Evolutionary conservation across 1,284 basidiomycete genomes (phyloP).

Genomic region (Cryptococcus wingfieldii): DNA sequence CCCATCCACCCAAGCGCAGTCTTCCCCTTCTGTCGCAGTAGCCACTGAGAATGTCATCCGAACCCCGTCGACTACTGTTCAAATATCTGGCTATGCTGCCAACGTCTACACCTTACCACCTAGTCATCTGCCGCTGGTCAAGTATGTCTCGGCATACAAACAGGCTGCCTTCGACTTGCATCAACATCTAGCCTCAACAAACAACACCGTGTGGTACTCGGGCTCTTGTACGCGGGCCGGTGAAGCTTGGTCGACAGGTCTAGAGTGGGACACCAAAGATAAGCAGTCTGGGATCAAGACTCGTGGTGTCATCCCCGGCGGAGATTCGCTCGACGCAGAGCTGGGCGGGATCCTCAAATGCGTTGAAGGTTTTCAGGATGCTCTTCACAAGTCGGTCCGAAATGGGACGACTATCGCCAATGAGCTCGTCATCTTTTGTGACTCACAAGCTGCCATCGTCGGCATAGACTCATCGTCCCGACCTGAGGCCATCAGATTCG

Average conservation of each 20-base stretch:
- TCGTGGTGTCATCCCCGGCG: slow-evolving; percentile 34
- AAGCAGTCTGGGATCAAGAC: slow-evolving; percentile 41
- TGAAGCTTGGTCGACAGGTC: slow-evolving; percentile 46
- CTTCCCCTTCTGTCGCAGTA: neutral
- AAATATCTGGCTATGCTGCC: slow-evolving; percentile 24
- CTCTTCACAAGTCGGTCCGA: slow-evolving; percentile 35
- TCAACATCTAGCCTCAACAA: slow-evolving; percentile 29
- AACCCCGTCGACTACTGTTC: slow-evolving; percentile 28
- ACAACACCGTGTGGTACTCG: slow-evolving; percentile 42
- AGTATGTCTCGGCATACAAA: slow-evolving; percentile 37
- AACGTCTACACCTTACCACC: slow-evolving; percentile 34
- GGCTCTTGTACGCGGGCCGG: slow-evolving; percentile 44
- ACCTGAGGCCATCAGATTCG: slow-evolving; percentile 39
- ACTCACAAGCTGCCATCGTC: slow-evolving; percentile 45
- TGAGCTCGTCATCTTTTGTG: slow-evolving; percentile 44
- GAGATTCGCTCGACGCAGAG: slow-evolving; percentile 43
- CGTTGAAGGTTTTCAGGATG: slow-evolving; percentile 42
- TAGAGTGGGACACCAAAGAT: slow-evolving; percentile 43
- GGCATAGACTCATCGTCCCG: slow-evolving; percentile 44
- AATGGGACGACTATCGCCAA: slow-evolving; percentile 32
- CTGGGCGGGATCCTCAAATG: slow-evolving; percentile 45
- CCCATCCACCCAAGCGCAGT: neutral
- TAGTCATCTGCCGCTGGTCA: slow-evolving; percentile 43
- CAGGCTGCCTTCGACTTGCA: slow-evolving; percentile 43
- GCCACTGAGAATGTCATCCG: slow-evolving; percentile 26